A percentile compares a stretch with the other conserved stretches of the same genome.
phyloP scores from a whole-genome alignment of 257 asterid species.

The Solanum neorickii region DNA sequence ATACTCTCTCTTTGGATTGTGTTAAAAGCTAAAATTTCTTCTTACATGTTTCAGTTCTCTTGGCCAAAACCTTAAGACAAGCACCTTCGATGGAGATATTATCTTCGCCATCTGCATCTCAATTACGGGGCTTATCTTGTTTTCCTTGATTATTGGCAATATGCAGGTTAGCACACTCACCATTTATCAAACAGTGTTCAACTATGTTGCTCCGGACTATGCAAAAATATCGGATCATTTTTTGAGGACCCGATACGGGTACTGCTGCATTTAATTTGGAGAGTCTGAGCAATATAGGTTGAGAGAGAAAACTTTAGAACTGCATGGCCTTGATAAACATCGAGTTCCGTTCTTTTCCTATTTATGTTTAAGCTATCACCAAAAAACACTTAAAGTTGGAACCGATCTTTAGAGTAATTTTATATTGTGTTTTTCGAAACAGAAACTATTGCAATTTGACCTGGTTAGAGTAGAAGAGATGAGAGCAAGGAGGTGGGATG shows the following conservation, averaged over 20 bases:
- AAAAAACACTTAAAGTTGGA: neutral
- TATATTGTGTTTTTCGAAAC: neutral
- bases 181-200: neutral
- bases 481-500: neutral
- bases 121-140: conserved; percentile 6
- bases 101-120: conserved; percentile 20
- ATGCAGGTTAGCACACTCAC: neutral
- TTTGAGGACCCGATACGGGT: neutral
- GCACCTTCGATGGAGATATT: conserved; percentile 11
- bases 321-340: neutral
- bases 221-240: neutral
- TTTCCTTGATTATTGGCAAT: neutral
- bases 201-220: neutral
- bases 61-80: conserved; percentile 27
- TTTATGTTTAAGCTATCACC: neutral
- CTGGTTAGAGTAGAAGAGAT: neutral
- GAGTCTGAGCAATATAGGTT: neutral
- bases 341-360: neutral
- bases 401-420: neutral
- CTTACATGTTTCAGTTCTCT: conserved; percentile 12
- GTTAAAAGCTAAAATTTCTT: neutral
- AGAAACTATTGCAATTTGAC: neutral
- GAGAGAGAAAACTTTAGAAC: neutral
- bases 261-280: neutral
- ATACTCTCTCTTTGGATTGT: neutral